Evolutionary conservation across 331 rosid genomes (phyloP), one percentile per base, ranked within the genome.

Genomic region (Malus hybrid): DNA sequence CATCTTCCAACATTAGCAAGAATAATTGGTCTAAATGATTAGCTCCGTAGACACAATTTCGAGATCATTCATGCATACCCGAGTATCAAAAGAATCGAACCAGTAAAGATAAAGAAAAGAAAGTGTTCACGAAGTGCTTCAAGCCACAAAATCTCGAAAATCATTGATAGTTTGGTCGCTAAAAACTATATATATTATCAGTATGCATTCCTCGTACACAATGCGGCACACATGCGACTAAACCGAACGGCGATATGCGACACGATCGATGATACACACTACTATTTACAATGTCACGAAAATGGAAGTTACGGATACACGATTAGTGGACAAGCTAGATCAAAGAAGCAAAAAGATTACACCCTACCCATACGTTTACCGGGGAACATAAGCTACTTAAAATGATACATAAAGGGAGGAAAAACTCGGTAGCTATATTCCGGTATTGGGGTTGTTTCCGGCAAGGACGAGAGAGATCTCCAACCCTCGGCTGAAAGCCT

Each of bases 391-490:
- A 39, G 55, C 60, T 29, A 46, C 69, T 33, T 71, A 29, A 59
- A 50, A 70, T 27, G n/a, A 55, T 69, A 65, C 70, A 18, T 9
- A 61, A 27, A 69, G 22, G 59, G 4, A 7, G 1, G 6, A 8
- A 31, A 9, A 20, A 64, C 68, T 8, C 28, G 2, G 20, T 11
- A 16, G 48, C 83, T 84, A 94, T 16, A 90, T 44, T 66, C 86
- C 90, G 27, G 88, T 70, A 69, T 94, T 90, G 73, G 90, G 91
- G 78, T 92, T 92, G 90, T 94, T 89, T 82, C 97, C 97, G 1
- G 97, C 97, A 73, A 92, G 97, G 80, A 90, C 90, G 5, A 94
- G 88, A 44, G 97, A 92, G 75, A 94, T 94, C 84, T 94, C 97
- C 81, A 92, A 78, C 55, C 97, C 99, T 64, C 97, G 88, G 79